Evolutionary conservation across 2,329 filamentous ascomycete species (phyloP).

Genomic region (Cladophialophora carrionii): DNA sequence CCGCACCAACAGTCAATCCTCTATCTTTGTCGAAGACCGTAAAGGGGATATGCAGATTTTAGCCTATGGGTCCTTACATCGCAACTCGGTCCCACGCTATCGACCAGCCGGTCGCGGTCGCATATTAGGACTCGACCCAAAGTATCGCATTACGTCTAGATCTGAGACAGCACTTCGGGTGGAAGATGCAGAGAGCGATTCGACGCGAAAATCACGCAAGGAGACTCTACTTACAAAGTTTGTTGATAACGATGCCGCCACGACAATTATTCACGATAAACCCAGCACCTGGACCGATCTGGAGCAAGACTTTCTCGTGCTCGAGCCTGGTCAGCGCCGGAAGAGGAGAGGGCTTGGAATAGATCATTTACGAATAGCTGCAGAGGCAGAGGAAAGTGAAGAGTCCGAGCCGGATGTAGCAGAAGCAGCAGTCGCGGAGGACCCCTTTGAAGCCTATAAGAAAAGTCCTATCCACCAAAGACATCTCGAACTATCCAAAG

Average conservation of each 20-base stretch:
- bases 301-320: conserved; percentile 44
- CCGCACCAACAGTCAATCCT: background rate
- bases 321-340: conserved; percentile 35
- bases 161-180: conserved; percentile 56
- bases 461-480: conserved; percentile 43
- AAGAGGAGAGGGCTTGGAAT: conserved; percentile 33
- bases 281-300: conserved; percentile 36
- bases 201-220: conserved; percentile 41
- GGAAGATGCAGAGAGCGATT: conserved; percentile 47
- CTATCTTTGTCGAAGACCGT: conserved; percentile 56
- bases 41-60: conserved; percentile 77
- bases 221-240: conserved; percentile 47
- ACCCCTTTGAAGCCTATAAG: conserved; percentile 56
- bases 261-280: conserved; percentile 35
- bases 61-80: conserved; percentile 73
- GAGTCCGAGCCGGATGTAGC: conserved; percentile 50
- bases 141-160: conserved; percentile 69
- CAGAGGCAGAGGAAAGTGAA: conserved; percentile 53
- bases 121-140: conserved; percentile 67
- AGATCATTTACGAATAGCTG: conserved; percentile 42
- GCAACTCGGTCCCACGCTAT: conserved; percentile 72
- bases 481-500: conserved; percentile 62
- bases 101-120: conserved; percentile 67
- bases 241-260: conserved; percentile 34
- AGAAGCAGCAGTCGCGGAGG: conserved; percentile 47